Percentiles rank a stretch among this genome's conserved stretches.
Evolutionary conservation across 2,329 filamentous ascomycete genomes (phyloP).

Genomic region (Dactylellina drechsleri): DNA sequence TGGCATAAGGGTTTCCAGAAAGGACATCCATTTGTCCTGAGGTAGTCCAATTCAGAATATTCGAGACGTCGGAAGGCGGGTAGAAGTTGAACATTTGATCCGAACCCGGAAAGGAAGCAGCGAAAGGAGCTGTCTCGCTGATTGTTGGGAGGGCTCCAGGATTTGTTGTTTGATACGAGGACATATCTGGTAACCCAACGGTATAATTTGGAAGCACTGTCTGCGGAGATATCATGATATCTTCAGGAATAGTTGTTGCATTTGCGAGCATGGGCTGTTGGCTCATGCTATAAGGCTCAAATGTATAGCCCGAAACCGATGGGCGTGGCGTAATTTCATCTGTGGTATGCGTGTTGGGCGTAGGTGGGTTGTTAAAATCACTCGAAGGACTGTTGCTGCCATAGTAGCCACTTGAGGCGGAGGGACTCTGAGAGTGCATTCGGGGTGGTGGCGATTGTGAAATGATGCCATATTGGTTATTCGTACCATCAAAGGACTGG

Average conservation of each 20-base stretch:
- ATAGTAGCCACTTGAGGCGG: constrained; percentile 51
- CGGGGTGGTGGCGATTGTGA: constrained; percentile 51
- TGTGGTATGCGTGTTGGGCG: constrained; percentile 40
- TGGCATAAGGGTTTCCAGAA: constrained; percentile 46
- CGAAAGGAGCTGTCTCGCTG: constrained; percentile 24
- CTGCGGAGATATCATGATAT: constrained; percentile 48
- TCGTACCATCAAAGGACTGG: constrained; percentile 38
- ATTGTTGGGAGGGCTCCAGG: constrained; percentile 34
- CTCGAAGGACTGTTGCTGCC: constrained; percentile 53
- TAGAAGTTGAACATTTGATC: constrained; percentile 49
- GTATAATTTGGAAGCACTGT: constrained; percentile 31
- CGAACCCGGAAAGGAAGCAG: constrained; percentile 38
- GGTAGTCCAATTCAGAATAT: constrained; percentile 42
- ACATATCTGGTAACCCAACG: constrained; percentile 37
- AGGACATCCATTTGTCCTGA: constrained; percentile 48
- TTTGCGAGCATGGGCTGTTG: constrained; percentile 21
- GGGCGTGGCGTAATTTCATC: constrained; percentile 49
- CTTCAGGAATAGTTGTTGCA: constrained; percentile 40
- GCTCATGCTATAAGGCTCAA: constrained; percentile 46
- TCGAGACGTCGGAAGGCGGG: constrained; percentile 38
- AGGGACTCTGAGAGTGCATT: constrained; percentile 52
- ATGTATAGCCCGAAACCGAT: constrained; percentile 40
- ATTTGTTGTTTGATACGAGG: constrained; percentile 34
- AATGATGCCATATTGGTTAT: constrained; percentile 45
- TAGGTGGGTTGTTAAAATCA: constrained; percentile 52